Evolutionary conservation across 495 filamentous ascomycete genomes (phyloP).

Genomic region (Trichocladium antarcticum): DNA sequence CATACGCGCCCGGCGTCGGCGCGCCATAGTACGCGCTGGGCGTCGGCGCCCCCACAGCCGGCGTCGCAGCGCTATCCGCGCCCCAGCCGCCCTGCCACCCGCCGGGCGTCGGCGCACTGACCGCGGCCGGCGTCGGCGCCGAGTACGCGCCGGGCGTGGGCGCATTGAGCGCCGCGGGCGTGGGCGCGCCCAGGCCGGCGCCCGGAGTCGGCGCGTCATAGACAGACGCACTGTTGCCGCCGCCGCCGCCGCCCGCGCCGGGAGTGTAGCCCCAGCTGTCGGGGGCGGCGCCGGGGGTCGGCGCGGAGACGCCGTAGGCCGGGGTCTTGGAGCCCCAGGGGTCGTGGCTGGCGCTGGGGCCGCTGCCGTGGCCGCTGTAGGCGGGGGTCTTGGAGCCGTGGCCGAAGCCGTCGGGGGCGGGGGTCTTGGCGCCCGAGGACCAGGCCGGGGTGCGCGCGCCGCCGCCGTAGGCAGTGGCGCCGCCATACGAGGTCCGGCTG

Average conservation of each 20-base stretch:
- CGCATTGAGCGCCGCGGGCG: constrained; percentile 58
- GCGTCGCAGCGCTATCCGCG: constrained; percentile 51
- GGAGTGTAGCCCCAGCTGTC: constrained; percentile 43
- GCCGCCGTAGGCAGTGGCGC: constrained; percentile 46
- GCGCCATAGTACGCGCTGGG: constrained; percentile 58
- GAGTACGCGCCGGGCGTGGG: constrained; percentile 68
- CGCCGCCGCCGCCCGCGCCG: constrained; percentile 38
- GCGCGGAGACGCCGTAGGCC: constrained; percentile 48
- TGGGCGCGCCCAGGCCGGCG: constrained; percentile 55
- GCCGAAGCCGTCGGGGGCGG: constrained; percentile 52
- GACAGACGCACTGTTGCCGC: constrained; percentile 24
- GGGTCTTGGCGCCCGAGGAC: constrained; percentile 45
- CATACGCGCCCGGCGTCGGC: constrained; percentile 66
- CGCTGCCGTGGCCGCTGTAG: constrained; percentile 47
- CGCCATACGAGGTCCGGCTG: constrained; percentile 58
- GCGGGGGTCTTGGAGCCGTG: constrained; percentile 64
- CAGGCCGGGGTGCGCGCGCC: constrained; percentile 43
- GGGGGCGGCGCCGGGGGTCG: constrained; percentile 44
- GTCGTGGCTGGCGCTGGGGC: constrained; percentile 26
- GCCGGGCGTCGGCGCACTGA: constrained; percentile 70
- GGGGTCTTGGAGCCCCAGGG: constrained; percentile 68
- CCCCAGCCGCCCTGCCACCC: constrained; percentile 41
- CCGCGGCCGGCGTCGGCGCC: constrained; percentile 54
- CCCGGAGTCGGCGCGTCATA: constrained; percentile 74
- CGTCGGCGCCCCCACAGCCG: constrained; percentile 55